Evolutionary conservation across 2,329 filamentous ascomycete genomes (phyloP).

Genomic region (Cladosporium sp.): DNA sequence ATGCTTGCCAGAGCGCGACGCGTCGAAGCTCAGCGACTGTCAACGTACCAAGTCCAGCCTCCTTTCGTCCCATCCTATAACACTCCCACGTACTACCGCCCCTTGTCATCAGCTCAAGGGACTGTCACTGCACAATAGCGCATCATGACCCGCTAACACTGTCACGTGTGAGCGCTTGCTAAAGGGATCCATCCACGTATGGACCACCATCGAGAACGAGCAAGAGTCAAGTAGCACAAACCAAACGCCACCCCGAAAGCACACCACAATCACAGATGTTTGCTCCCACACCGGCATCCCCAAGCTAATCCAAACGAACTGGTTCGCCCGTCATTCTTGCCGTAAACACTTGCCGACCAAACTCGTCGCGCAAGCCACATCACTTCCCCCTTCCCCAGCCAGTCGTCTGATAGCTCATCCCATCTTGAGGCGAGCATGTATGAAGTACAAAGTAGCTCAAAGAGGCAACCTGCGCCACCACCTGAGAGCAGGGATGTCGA

Average conservation of each 20-base stretch:
- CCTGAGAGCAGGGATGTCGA: neutral
- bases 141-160: too few species aligned
- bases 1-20: conserved; percentile 1
- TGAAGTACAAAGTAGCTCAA: neutral
- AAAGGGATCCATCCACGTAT: too few species aligned
- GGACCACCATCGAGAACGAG: too few species aligned
- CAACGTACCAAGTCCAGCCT: too few species aligned
- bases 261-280: neutral
- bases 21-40: neutral
- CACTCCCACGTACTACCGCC: too few species aligned
- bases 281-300: neutral
- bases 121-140: too few species aligned
- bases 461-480: neutral
- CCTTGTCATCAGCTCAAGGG: too few species aligned
- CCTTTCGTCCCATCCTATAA: too few species aligned
- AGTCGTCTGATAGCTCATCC: neutral
- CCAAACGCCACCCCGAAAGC: neutral
- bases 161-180: too few species aligned
- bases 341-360: neutral
- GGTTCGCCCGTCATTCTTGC: neutral
- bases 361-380: neutral
- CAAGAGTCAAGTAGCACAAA: neutral
- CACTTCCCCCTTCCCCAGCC: neutral
- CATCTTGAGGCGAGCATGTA: neutral
- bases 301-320: neutral